phyloP scores from a whole-genome alignment of 2,329 filamentous ascomycete species.

The Cordyceps tenuipes region DNA sequence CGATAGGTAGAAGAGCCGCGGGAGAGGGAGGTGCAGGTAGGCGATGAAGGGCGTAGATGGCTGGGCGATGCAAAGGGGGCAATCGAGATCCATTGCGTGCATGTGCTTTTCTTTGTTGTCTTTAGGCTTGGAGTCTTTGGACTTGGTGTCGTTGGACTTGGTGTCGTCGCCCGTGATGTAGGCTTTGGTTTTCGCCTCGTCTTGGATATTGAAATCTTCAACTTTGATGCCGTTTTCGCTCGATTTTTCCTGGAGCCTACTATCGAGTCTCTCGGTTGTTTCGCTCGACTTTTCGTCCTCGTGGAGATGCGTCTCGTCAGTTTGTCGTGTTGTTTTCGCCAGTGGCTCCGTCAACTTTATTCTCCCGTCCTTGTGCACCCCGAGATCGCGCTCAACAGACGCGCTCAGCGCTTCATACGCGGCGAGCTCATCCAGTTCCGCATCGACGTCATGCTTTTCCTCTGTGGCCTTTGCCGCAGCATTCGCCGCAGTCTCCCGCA shows the following conservation, averaged over 20 bases:
- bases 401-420: slow-evolving; percentile 3
- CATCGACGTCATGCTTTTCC: background rate
- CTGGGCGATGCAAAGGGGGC: slow-evolving; percentile 6
- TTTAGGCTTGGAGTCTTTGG: no score
- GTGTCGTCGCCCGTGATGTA: no score
- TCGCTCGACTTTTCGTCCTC: background rate
- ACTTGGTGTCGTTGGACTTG: no score
- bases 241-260: no score
- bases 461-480: slow-evolving; percentile 8
- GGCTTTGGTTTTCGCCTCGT: no score
- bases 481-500: slow-evolving; percentile 18
- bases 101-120: background rate
- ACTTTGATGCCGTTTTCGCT: no score
- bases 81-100: background rate
- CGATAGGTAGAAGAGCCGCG: slow-evolving; percentile 36
- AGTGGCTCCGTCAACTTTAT: background rate
- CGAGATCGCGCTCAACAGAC: slow-evolving; percentile 6
- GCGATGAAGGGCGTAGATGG: slow-evolving; percentile 17
- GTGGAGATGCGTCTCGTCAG: background rate
- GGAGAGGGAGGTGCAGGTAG: slow-evolving; percentile 36
- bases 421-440: slow-evolving; percentile 8
- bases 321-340: background rate
- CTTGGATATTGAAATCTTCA: no score
- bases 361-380: background rate
- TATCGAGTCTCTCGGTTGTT: no score